Evolutionary conservation across 257 asterid species (phyloP).

Genomic region (Solanum corneliomulleri): DNA sequence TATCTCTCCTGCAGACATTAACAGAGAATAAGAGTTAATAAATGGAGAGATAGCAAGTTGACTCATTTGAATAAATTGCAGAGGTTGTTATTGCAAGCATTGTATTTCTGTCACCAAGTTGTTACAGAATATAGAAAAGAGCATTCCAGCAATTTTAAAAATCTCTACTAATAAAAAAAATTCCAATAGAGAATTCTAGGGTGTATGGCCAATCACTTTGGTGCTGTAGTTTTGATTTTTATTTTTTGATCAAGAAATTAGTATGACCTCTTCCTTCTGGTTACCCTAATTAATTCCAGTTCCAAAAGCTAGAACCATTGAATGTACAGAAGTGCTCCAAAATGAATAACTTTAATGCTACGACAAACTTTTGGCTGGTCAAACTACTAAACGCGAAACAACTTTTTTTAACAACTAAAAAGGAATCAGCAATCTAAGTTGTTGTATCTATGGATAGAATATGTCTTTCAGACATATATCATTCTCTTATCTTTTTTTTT

Average conservation of each 20-base stretch:
- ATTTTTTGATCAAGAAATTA: background rate
- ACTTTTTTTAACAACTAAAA: background rate
- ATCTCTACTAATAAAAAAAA: background rate
- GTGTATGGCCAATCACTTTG: background rate
- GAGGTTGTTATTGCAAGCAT: background rate
- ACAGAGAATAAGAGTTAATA: background rate
- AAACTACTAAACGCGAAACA: background rate
- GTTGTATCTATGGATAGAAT: background rate
- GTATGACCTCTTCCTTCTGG: background rate
- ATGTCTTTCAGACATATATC: background rate
- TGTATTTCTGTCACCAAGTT: background rate
- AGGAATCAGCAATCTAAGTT: background rate
- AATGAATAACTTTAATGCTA: background rate
- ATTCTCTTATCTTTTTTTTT: background rate
- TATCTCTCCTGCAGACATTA: background rate
- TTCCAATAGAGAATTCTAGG: background rate
- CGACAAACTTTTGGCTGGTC: background rate
- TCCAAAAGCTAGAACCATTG: background rate
- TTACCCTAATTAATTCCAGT: background rate
- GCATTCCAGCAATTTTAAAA: background rate
- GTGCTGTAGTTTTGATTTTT: background rate
- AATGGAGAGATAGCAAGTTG: background rate
- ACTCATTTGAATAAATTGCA: background rate
- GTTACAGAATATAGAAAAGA: background rate
- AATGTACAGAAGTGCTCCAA: background rate